phyloP scores from a whole-genome alignment of 768 basidiomycete species.

The Lentinula guzmanii region DNA sequence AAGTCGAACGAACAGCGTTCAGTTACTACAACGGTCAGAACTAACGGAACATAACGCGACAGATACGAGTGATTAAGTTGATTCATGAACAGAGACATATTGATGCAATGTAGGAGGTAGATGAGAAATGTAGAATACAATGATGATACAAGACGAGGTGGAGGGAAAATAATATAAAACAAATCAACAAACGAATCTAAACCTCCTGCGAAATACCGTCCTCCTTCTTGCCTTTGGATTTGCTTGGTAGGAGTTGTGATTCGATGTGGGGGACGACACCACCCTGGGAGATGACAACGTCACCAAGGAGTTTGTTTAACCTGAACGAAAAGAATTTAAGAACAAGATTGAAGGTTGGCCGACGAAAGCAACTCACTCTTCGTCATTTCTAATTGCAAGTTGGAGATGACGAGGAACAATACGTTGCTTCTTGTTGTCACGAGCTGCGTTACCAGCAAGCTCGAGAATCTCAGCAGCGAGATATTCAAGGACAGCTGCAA shows the following conservation, averaged over 20 bases:
- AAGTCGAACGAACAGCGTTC: slow-evolving; percentile 7
- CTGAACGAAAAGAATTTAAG: slow-evolving; percentile 20
- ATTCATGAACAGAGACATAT: background rate
- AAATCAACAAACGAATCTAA: slow-evolving; percentile 5
- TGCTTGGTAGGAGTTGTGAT: slow-evolving; percentile 26
- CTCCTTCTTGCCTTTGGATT: slow-evolving; percentile 28
- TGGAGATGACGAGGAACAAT: slow-evolving; percentile 92
- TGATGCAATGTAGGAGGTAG: background rate
- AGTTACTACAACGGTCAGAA: slow-evolving; percentile 7
- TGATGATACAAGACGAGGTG: slow-evolving; percentile 6
- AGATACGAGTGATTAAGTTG: background rate
- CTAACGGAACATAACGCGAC: background rate
- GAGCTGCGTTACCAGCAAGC: slow-evolving; percentile 81
- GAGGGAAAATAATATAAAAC: background rate
- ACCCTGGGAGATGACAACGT: slow-evolving; percentile 87
- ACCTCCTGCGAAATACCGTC: slow-evolving; percentile 17
- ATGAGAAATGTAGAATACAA: background rate
- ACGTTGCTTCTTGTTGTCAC: slow-evolving; percentile 87
- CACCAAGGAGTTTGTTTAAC: slow-evolving; percentile 75
- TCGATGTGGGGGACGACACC: slow-evolving; percentile 79
- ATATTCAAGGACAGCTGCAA: slow-evolving; percentile 88
- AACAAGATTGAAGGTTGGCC: background rate
- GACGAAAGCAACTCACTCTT: slow-evolving; percentile 47
- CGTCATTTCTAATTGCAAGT: slow-evolving; percentile 88
- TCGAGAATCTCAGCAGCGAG: slow-evolving; percentile 92